A percentile compares a stretch with the other conserved stretches of the same genome.
Evolutionary conservation across 148 eudicot genomes (phyloP).

Genomic region (Persicaria maculosa): DNA sequence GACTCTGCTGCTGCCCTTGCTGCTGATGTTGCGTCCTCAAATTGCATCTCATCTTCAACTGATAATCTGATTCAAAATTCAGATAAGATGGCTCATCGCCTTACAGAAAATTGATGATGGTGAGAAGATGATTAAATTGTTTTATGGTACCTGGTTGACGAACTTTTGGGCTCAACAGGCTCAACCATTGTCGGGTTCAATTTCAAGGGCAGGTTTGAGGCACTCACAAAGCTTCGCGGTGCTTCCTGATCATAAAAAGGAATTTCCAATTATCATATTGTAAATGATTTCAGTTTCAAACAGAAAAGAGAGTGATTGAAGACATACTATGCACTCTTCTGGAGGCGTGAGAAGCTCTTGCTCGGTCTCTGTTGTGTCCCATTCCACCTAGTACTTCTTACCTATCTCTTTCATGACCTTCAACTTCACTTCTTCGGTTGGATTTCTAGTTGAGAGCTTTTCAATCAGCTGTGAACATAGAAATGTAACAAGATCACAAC

Average conservation of each 20-base stretch:
- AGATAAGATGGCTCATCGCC: background rate
- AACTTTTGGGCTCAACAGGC: constrained; percentile 30
- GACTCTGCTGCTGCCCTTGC: constrained; percentile 81
- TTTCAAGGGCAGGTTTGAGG: constrained; percentile 58
- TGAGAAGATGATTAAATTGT: too few relatives aligned
- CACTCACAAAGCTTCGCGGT: constrained; percentile 72
- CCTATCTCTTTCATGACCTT: constrained; percentile 86
- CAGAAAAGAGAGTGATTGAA: constrained; percentile 12
- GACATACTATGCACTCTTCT: constrained; percentile 65
- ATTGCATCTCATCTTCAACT: constrained; percentile 23
- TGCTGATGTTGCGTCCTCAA: constrained; percentile 63
- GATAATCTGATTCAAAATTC: constrained; percentile 24
- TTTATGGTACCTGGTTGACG: constrained; percentile 30
- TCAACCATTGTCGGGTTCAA: constrained; percentile 23
- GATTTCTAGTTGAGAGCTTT: constrained; percentile 32
- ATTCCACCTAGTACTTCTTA: constrained; percentile 77
- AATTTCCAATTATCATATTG: background rate
- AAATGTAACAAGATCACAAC: background rate
- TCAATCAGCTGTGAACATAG: constrained; percentile 27
- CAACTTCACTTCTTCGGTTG: constrained; percentile 35
- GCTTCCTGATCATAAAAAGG: constrained; percentile 49
- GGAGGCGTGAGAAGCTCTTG: constrained; percentile 79
- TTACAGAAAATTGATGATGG: too few relatives aligned
- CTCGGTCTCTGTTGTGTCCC: constrained; percentile 85
- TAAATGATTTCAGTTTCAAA: background rate